Percentiles rank a stretch among this genome's conserved stretches.
Evolutionary conservation across 768 basidiomycete species (phyloP).

Genomic region (Lentinus brumalis): DNA sequence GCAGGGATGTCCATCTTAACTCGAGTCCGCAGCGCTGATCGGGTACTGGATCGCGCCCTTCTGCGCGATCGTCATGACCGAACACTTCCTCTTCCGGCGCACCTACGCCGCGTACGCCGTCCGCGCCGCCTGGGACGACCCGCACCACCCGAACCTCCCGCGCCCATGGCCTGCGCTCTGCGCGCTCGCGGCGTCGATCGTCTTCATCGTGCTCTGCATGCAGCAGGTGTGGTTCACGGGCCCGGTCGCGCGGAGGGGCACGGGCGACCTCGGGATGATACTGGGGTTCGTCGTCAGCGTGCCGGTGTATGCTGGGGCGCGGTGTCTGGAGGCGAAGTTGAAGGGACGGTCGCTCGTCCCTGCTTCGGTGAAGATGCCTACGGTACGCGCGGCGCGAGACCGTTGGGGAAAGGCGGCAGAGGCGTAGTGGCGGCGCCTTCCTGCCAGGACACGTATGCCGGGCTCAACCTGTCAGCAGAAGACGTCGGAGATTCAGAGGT

Average conservation of each 20-base stretch:
- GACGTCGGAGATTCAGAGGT: no score
- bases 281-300: constrained; percentile 24
- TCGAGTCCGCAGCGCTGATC: constrained; percentile 37
- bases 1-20: not conserved
- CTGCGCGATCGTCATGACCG: constrained; percentile 41
- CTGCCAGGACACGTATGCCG: no score
- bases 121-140: constrained; percentile 38
- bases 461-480: no score
- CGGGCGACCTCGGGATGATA: constrained; percentile 51
- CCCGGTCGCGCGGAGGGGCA: constrained; percentile 45
- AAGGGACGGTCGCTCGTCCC: not conserved
- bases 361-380: not conserved
- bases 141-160: constrained; percentile 40
- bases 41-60: constrained; percentile 47
- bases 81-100: constrained; percentile 47
- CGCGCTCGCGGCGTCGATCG: constrained; percentile 40
- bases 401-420: no score
- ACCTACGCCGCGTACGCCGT: constrained; percentile 36
- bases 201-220: constrained; percentile 48
- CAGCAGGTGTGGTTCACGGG: constrained; percentile 54
- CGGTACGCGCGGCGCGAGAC: not conserved
- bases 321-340: constrained; percentile 21
- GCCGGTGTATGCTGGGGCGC: constrained; percentile 19
- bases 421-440: no score
- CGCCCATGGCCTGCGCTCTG: constrained; percentile 41